Evolutionary conservation across 1,284 basidiomycete genomes (phyloP).

Genomic region (Ganoderma leucocontextum): DNA sequence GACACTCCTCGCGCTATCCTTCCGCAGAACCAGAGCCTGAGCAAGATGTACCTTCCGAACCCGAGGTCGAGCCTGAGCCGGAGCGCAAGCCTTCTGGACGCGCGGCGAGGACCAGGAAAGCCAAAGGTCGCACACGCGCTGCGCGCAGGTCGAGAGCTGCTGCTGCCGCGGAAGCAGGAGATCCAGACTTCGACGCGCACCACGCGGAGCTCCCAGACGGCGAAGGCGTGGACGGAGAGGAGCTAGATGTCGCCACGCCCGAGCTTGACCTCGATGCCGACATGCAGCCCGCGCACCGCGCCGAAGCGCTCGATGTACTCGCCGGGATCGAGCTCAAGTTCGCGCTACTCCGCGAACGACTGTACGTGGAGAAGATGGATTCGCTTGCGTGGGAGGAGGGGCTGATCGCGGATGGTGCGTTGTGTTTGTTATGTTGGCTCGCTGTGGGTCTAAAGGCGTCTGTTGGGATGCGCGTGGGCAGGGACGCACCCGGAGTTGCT

Average conservation of each 20-base stretch:
- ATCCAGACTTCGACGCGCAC: slow-evolving; percentile 49
- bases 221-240: slow-evolving; percentile 37
- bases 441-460: slow-evolving; percentile 11
- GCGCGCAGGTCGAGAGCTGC: slow-evolving; percentile 40
- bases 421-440: slow-evolving; percentile 14
- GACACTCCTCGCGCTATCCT: slow-evolving; percentile 54
- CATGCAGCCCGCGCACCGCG: slow-evolving; percentile 57
- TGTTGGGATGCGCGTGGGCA: slow-evolving; percentile 37
- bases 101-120: slow-evolving; percentile 39
- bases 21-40: slow-evolving; percentile 47
- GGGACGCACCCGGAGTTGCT: slow-evolving; percentile 86
- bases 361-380: slow-evolving; percentile 88
- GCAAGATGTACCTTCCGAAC: slow-evolving; percentile 36
- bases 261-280: slow-evolving; percentile 42
- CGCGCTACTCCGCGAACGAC: slow-evolving; percentile 72
- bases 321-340: slow-evolving; percentile 83
- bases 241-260: slow-evolving; percentile 30
- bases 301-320: slow-evolving; percentile 80
- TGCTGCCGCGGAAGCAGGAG: slow-evolving; percentile 46
- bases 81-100: slow-evolving; percentile 41
- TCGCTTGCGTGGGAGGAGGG: slow-evolving; percentile 79
- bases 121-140: slow-evolving; percentile 32
- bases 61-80: slow-evolving; percentile 38
- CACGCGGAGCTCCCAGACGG: slow-evolving; percentile 52
- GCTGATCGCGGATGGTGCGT: slow-evolving; percentile 69